Percentiles rank a stretch among this genome's conserved stretches.
These are phyloP conservation scores for Wickerhamomyces bisporus DNA, from an alignment of 805 yeast species.

Conservation along the genomic window DNA sequence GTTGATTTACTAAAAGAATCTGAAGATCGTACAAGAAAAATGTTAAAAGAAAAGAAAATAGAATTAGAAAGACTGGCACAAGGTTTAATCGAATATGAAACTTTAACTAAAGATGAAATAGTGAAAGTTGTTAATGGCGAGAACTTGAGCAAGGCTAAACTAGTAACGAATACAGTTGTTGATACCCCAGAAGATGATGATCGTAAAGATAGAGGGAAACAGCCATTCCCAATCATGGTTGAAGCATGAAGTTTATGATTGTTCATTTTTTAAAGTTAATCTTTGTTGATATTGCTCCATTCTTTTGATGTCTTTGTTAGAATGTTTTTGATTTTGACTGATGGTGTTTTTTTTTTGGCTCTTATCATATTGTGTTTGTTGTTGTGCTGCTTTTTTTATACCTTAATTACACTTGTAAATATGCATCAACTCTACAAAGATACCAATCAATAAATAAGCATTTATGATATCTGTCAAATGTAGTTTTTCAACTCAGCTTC, in stretches of 20 bases:
- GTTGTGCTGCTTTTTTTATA: no score
- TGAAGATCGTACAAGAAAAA: conserved; percentile 70
- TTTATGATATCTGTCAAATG: background rate
- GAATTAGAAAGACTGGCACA: conserved; percentile 88
- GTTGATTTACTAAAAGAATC: conserved; percentile 67
- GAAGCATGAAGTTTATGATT: conserved; percentile 10
- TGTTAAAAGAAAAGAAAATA: conserved; percentile 53
- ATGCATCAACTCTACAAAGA: background rate
- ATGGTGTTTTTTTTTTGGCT: background rate
- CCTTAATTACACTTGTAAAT: background rate
- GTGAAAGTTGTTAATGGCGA: conserved; percentile 82
- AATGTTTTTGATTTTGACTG: background rate
- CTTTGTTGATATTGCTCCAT: background rate
- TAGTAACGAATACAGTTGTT: conserved; percentile 70
- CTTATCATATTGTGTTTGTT: no score
- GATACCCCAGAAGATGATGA: conserved; percentile 46
- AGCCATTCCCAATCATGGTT: conserved; percentile 25
- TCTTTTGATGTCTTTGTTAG: background rate
- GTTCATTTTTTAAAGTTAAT: background rate
- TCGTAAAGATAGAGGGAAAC: conserved; percentile 33
- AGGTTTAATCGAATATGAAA: conserved; percentile 92
- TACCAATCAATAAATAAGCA: background rate
- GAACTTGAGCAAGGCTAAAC: conserved; percentile 59
- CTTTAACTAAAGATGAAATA: conserved; percentile 87
- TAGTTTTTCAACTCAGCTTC: conserved; percentile 17